Evolutionary conservation across 1,139 yeast genomes (phyloP).

Genomic region (Nakaseomyces bracarensis): DNA sequence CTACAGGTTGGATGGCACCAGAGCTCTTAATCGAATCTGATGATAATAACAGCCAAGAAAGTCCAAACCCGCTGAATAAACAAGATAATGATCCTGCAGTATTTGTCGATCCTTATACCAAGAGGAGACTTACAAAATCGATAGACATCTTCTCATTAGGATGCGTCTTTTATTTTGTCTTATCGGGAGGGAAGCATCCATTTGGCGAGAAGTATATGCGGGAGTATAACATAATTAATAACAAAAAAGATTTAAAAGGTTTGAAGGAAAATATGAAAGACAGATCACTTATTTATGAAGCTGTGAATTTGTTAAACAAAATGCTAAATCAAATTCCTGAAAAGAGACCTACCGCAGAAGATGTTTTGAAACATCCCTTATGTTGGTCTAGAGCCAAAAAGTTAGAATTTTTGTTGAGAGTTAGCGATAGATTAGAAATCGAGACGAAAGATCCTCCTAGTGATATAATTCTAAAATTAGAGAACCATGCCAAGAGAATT

Average conservation of each 20-base stretch:
- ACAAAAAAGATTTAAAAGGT: slow-evolving; percentile 48
- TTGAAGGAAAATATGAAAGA: slow-evolving; percentile 28
- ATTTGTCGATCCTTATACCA: slow-evolving; percentile 35
- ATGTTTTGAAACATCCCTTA: slow-evolving; percentile 71
- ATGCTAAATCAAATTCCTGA: slow-evolving; percentile 69
- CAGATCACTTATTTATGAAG: slow-evolving; percentile 42
- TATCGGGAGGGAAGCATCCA: slow-evolving; percentile 85
- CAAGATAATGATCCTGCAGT: neutral
- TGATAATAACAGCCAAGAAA: slow-evolving; percentile 8
- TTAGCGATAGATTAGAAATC: slow-evolving; percentile 83
- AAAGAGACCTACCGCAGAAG: slow-evolving; percentile 62
- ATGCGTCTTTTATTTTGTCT: slow-evolving; percentile 81
- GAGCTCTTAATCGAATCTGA: slow-evolving; percentile 45
- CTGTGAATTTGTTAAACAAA: slow-evolving; percentile 57
- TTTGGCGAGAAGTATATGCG: slow-evolving; percentile 84
- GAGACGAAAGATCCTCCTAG: slow-evolving; percentile 87
- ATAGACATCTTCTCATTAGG: slow-evolving; percentile 93
- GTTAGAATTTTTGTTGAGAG: slow-evolving; percentile 72
- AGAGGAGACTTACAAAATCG: slow-evolving; percentile 72
- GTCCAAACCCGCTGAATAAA: slow-evolving; percentile 11
- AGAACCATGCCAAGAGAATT: slow-evolving; percentile 43
- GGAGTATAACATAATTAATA: slow-evolving; percentile 80
- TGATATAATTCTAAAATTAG: slow-evolving; percentile 51
- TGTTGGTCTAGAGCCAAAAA: slow-evolving; percentile 77
- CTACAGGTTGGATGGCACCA: slow-evolving; percentile 98